phyloP scores from a whole-genome alignment of 1,139 yeast species.

The Meyerozyma guilliermondii region DNA sequence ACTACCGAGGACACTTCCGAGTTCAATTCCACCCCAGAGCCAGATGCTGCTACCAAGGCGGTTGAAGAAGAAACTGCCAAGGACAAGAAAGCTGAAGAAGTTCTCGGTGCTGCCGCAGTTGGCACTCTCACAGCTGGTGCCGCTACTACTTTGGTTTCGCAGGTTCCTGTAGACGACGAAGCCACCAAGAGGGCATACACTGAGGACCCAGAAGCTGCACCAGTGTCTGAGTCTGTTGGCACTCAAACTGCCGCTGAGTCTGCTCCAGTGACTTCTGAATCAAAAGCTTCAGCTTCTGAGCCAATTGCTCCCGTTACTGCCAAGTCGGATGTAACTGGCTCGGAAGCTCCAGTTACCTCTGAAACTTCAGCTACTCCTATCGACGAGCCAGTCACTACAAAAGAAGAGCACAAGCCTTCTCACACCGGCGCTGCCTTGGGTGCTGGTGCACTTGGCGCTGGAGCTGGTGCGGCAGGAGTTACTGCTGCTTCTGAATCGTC shows the following conservation, averaged over 20 bases:
- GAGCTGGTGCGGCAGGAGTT: neutral
- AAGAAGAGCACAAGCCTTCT: neutral
- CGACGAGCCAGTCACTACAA: conserved; percentile 3
- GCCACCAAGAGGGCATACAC: conserved; percentile 5
- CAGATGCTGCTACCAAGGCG: conserved; percentile 8
- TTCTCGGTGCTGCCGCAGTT: conserved; percentile 9
- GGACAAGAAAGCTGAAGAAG: conserved; percentile 4
- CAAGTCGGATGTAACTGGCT: neutral
- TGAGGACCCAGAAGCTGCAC: conserved; percentile 4
- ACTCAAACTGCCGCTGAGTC: neutral
- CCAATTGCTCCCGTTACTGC: conserved; percentile 3
- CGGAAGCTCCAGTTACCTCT: neutral
- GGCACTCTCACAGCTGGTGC: conserved; percentile 9
- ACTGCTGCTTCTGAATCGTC: neutral
- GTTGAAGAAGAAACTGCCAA: neutral
- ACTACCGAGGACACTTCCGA: conserved; percentile 9
- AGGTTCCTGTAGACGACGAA: conserved; percentile 2
- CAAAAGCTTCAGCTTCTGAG: conserved; percentile 8
- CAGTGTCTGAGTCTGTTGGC: neutral
- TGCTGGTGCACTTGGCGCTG: conserved; percentile 3
- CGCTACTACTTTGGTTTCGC: conserved; percentile 3
- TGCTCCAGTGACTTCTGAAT: conserved; percentile 4
- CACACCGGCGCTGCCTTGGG: conserved; percentile 4
- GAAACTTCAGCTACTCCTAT: neutral
- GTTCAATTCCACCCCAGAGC: conserved; percentile 15